Evolutionary conservation across 306 rosid species (phyloP).

Genomic region (Luffa aegyptiaca): DNA sequence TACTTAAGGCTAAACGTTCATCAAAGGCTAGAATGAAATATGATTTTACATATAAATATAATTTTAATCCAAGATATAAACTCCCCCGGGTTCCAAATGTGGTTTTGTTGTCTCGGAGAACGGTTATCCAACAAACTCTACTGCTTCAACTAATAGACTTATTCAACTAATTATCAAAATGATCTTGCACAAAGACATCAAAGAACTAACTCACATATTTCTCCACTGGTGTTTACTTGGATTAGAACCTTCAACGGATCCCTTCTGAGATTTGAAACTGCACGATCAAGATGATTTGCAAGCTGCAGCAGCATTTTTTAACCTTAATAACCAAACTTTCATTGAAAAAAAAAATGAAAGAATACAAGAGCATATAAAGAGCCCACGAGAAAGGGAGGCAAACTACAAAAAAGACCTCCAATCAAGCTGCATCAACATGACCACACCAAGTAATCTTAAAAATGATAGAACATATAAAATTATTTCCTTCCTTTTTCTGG

Average conservation of each 20-base stretch:
- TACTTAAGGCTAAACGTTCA: neutral
- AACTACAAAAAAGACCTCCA: too few species aligned
- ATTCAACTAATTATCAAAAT: neutral
- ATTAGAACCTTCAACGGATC: constrained; percentile 63
- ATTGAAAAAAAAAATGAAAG: too few species aligned
- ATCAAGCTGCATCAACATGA: constrained; percentile 44
- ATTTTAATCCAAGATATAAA: neutral
- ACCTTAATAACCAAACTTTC: too few species aligned
- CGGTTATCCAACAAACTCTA: neutral
- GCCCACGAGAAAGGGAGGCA: too few species aligned
- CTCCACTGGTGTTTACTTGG: constrained; percentile 95
- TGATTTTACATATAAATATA: neutral
- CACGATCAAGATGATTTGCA: constrained; percentile 71
- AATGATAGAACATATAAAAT: neutral
- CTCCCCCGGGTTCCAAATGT: neutral
- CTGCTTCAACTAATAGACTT: neutral
- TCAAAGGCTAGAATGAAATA: neutral
- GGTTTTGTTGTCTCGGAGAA: neutral
- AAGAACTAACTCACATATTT: constrained; percentile 51
- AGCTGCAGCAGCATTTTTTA: constrained; percentile 32
- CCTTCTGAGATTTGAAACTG: constrained; percentile 62
- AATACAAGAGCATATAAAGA: too few species aligned
- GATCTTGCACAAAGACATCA: neutral
- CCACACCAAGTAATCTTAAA: neutral
- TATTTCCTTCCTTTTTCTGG: neutral